These are phyloP conservation scores for Agapanthus africanus DNA, from an alignment of 106 monocot species.

Conservation along the genomic window DNA sequence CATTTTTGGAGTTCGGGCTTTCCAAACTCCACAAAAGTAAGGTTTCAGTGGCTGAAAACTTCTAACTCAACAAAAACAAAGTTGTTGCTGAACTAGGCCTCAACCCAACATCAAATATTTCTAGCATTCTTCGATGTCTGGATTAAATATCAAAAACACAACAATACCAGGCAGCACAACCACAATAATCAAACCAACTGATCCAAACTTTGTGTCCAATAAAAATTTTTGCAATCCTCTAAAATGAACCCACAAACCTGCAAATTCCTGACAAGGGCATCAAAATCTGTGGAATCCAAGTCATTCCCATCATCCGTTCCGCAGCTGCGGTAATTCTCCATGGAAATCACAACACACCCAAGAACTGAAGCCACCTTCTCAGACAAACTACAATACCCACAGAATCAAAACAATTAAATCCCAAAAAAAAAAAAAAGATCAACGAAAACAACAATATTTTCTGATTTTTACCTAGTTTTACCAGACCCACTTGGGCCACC, in stretches of 20 bases:
- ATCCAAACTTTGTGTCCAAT: neutral
- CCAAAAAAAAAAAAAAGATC: neutral
- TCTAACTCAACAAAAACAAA: no score
- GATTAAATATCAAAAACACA: neutral
- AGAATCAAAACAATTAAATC: neutral
- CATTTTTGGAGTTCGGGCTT: no score
- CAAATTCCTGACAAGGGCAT: slow-evolving; percentile 54
- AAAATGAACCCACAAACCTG: slow-evolving; percentile 38
- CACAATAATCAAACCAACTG: no score
- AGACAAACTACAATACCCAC: slow-evolving; percentile 52
- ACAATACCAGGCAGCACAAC: neutral
- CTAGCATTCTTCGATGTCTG: neutral
- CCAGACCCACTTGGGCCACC: slow-evolving; percentile 98
- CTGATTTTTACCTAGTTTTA: slow-evolving; percentile 62
- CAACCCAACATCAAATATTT: neutral
- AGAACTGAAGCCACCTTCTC: slow-evolving; percentile 94
- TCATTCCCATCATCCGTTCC: slow-evolving; percentile 84
- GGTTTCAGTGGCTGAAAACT: no score
- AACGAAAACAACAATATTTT: neutral
- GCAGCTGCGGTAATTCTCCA: slow-evolving; percentile 82
- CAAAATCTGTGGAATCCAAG: slow-evolving; percentile 73
- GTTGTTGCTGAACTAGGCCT: no score
- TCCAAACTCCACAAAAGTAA: no score
- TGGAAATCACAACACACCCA: slow-evolving; percentile 76
- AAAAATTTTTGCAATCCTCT: neutral